These are phyloP conservation scores for Magnolia sinica DNA, from an alignment of 164 flowering plant species.

Conservation along the genomic window DNA sequence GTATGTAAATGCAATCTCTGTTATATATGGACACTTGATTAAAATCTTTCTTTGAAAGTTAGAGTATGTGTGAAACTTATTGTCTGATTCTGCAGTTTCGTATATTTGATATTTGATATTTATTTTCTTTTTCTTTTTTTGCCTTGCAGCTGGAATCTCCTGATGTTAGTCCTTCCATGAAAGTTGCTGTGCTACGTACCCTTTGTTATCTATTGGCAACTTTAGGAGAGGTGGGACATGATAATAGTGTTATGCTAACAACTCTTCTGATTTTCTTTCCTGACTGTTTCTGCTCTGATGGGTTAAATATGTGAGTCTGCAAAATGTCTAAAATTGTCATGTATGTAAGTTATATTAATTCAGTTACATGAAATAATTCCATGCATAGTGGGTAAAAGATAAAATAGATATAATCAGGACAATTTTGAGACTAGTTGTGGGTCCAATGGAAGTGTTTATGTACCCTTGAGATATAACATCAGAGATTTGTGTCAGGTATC, in stretches of 20 bases:
- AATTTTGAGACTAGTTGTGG: no score
- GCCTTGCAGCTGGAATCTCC: conserved; percentile 69
- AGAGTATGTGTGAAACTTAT: neutral
- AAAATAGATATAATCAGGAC: no score
- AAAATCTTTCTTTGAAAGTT: neutral
- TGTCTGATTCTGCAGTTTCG: neutral
- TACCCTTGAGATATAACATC: no score
- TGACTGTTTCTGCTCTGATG: neutral
- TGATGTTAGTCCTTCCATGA: conserved; percentile 63
- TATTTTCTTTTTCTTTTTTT: conserved; percentile 3
- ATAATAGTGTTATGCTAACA: neutral
- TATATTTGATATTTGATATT: conserved; percentile 7
- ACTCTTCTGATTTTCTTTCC: neutral
- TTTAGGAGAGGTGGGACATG: conserved; percentile 74
- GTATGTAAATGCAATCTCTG: conserved; percentile 27
- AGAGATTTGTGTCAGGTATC: no score
- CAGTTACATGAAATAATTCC: no score
- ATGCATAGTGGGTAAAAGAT: no score
- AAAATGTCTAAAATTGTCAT: no score
- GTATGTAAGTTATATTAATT: no score
- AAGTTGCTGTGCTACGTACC: conserved; percentile 70
- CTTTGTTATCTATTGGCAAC: conserved; percentile 70
- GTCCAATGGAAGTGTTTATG: no score
- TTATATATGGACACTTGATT: neutral
- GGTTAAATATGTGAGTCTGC: neutral